These are phyloP conservation scores for Alternaria triticina DNA, from an alignment of 2,329 filamentous ascomycete genomes.

Conservation along the genomic window DNA sequence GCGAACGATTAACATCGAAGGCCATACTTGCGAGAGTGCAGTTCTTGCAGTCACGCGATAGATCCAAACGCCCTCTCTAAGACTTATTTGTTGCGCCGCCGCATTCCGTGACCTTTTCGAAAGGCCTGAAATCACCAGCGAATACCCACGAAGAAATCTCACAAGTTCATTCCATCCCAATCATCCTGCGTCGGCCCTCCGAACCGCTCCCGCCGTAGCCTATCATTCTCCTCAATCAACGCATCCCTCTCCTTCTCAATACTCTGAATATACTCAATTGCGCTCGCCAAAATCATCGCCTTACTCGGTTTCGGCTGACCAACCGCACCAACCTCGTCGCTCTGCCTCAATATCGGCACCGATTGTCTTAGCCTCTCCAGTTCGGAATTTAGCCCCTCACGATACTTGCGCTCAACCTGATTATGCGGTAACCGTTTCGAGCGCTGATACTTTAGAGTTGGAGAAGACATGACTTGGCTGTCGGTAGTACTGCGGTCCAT, in stretches of 20 bases:
- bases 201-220: slow-evolving; percentile 20
- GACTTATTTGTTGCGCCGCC: neutral
- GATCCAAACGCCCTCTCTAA: neutral
- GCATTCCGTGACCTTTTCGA: neutral
- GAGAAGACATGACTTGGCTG: slow-evolving; percentile 14
- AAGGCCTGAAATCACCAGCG: neutral
- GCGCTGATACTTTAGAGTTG: slow-evolving; percentile 20
- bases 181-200: neutral
- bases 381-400: slow-evolving; percentile 39
- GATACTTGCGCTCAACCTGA: slow-evolving; percentile 41
- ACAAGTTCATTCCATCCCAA: slow-evolving; percentile 1
- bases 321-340: slow-evolving; percentile 30
- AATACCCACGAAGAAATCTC: neutral
- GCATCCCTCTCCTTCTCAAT: slow-evolving; percentile 40
- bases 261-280: slow-evolving; percentile 42
- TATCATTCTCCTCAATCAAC: slow-evolving; percentile 34
- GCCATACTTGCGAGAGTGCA: neutral
- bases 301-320: slow-evolving; percentile 44
- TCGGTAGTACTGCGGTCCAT: slow-evolving; percentile 31
- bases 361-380: slow-evolving; percentile 37
- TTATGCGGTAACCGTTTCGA: slow-evolving; percentile 43
- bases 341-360: slow-evolving; percentile 40
- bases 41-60: neutral
- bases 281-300: slow-evolving; percentile 39
- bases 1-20: neutral